Base-by-base conservation (phyloP, 352 stramenopile genomes). In the Thraustochytrium sp. region DNA sequence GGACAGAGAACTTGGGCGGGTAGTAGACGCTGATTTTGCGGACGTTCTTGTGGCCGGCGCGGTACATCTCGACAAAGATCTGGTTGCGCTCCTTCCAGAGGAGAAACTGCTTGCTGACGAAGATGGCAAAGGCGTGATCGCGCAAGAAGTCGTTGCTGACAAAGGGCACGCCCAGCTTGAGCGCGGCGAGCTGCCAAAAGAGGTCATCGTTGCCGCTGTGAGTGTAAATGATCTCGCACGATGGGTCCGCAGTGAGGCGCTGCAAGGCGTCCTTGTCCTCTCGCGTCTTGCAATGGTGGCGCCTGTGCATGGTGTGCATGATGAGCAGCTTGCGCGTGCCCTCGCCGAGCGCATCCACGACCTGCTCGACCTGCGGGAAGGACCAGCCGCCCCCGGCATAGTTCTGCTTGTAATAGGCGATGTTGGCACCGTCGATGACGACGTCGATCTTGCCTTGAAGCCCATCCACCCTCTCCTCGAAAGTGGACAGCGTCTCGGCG, bases 321-420 rank as follows among this genome's bases (percentile, higher is more conserved):
- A 84, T 18, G 11, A 84, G 11, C 11, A 84, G 44, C 18, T 54
- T 80, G 3, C 84, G 26, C 34, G 26, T 83, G 16, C 53, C 51
- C 21, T 63, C 23, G 29, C n/a, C 68, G 26, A 65, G 29, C 44
- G 37, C 48, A 26, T 80, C 40, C 3, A 80, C 1, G 26, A 80
- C 42, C 26, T 80, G 44, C 68, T 65, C 36, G 34, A 80, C 11
- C 37, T 64, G 48, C 0, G 5, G n/a, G 42, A 62, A 82, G 9
- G 62, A 82, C 49, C 40, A 82, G 37, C 49, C 13, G 9, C 29
- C 8, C 42, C n/a, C 9, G 9, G 63, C 21, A 61, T 64, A 84
- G 44, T 83, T 75, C 59, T 84, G 56, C 61, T 84, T 84, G 42
- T 83, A 84, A 38, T 84, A 82, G 11, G 75, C 63, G 34, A 84